Evolutionary conservation across 805 yeast species (phyloP), one percentile per base, ranked within the genome.

Genomic region (Millerago galiae): DNA sequence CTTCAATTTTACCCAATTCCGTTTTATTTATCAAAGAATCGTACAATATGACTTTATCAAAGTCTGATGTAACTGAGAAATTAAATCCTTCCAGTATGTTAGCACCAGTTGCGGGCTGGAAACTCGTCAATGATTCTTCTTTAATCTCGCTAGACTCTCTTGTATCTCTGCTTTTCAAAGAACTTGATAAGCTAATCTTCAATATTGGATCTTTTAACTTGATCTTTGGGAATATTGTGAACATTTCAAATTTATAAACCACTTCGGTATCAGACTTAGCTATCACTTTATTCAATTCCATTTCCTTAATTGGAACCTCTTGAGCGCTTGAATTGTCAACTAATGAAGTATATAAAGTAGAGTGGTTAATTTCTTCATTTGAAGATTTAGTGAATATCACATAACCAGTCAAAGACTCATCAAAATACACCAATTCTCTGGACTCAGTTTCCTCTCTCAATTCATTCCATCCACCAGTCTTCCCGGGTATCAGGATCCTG

Each of bases 151-250:
- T 5, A 3, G 15, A 15, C 5, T 11, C 7, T 2, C 15, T 9
- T 5, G 16, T 25, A 4, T 18, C 11, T 1, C 5, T 16, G 16
- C 30, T 33, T 24, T 8, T 32, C 28, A 18, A 40, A 2, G 7
- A 25, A n/a, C 6, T 48, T 38, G 21, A 42, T 33, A 48, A 29
- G 9, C 37, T 39, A 1, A 56, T 17, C 18, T 36, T 38, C 3
- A 55, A 17, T 0, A 30, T 5, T 10, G 61, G 58, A 5, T 51
- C 47, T 8, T 44, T 46, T 4, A 56, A 27, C 35, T 47, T 50
- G 10, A 46, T 25, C 42, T 54, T 56, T 13, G 61, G 61, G 40
- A 52, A 55, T 4, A 51, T 35, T 4, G 51, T 38, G 24, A 50
- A 44, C 8, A 44, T 7, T 5, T 38, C 39, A 32, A 56, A 50